These are phyloP conservation scores for Colletotrichum tropicicola DNA, from an alignment of 2,329 filamentous ascomycete species.

Conservation along the genomic window DNA sequence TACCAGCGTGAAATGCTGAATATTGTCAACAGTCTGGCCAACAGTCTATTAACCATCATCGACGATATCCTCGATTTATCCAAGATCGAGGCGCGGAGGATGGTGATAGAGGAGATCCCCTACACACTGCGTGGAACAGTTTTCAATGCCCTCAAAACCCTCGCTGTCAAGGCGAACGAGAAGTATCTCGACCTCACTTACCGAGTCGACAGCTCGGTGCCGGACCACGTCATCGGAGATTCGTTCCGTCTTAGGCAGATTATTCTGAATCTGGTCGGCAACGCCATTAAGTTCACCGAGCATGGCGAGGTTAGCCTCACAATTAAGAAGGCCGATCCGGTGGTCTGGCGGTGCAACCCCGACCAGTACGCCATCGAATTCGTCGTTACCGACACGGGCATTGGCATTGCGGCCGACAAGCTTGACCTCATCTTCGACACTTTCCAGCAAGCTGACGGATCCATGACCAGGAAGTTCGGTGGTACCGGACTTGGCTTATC, in stretches of 20 bases:
- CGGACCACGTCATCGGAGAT: conserved; percentile 94
- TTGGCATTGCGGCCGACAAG: conserved; percentile 95
- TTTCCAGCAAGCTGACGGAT: conserved; percentile 97
- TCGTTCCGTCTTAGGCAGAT: conserved; percentile 97
- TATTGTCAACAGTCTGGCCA: conserved; percentile 95
- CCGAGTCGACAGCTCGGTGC: conserved; percentile 90
- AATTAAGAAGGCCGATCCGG: conserved; percentile 75
- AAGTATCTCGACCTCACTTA: conserved; percentile 93
- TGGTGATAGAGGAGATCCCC: conserved; percentile 98
- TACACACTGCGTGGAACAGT: conserved; percentile 94
- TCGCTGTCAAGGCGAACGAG: conserved; percentile 97
- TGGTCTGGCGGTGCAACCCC: conserved; percentile 69
- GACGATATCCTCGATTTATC: conserved; percentile 82
- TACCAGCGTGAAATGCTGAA: conserved; percentile 99
- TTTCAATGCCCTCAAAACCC: conserved; percentile 95
- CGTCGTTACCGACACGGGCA: conserved; percentile 94
- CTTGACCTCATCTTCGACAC: conserved; percentile 98
- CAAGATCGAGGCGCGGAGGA: conserved; percentile 92
- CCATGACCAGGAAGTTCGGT: conserved; percentile 94
- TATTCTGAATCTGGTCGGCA: conserved; percentile 95
- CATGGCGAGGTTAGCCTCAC: conserved; percentile 94
- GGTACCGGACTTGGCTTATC: conserved; percentile 93
- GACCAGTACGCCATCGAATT: conserved; percentile 96
- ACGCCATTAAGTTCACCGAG: conserved; percentile 99
- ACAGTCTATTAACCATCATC: conserved; percentile 96